Evolutionary conservation across 495 filamentous ascomycete genomes (phyloP), one percentile per base, ranked within the genome.

Genomic region (Chaetomium tenue): DNA sequence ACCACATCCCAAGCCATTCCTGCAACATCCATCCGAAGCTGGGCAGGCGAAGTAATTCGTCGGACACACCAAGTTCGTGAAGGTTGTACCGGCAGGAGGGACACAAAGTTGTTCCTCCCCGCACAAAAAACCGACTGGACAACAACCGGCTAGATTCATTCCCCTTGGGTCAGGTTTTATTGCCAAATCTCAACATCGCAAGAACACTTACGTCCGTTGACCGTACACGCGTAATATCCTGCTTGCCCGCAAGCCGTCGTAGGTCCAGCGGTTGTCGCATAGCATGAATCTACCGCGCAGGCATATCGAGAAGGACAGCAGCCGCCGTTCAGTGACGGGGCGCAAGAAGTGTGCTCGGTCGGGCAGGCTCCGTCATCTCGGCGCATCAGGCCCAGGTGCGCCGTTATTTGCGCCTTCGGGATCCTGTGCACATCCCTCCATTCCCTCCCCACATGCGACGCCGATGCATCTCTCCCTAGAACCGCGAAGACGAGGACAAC

Each of bases 281-380:
- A 77, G 56, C 80, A 82, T 16, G 72, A 76, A 18, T 79, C 73
- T 42, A 69, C 69, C n/a, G 65, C 77, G 64, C 80, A 82, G 3
- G 63, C 74, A 63, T 80, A 82, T 9, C 66, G 64, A 15, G 71
- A 66, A 4, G 77, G 78, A 53, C 80, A 82, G 52, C 80, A 82
- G 40, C 74, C 76, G 42, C 80, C 80, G 52, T 71, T 64, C 28
- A 73, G 50, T 0, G 73, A 71, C 11, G 72, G 66, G 20, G 78
- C 71, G 62, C 79, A 82, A 28, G 75, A 61, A 13, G 70, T 66
- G 20, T 76, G 60, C 58, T 69, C 72, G 33, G 66, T 25, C 26
- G 70, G 65, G 57, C 76, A 78, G 25, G 64, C 55, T 26, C 58
- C 65, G 18, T 60, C 63, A 28, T 72, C 71, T 60, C 68, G 61